Base-by-base conservation (phyloP, 805 yeast species). In the Wickerhamiella kurtzmanii region DNA sequence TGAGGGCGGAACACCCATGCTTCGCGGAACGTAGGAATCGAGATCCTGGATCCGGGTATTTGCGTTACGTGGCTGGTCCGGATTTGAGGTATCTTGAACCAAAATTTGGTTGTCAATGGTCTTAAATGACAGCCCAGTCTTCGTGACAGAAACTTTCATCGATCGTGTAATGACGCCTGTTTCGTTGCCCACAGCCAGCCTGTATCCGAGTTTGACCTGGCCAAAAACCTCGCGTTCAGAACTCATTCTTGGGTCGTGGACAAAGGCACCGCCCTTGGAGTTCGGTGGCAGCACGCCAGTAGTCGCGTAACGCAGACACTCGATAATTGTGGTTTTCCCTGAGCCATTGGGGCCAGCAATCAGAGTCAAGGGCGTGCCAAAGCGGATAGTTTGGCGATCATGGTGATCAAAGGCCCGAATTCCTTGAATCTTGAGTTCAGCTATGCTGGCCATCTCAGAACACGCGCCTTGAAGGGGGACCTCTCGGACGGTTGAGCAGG, bases 251-350 rank as follows among this genome's bases (percentile, higher is more conserved):
- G 98, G 97, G 66, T 92, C 98, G 58, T 87, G 92, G 5, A 92
- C 75, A 61, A 92, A 92, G 1, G 96, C 97, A 6, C 97, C 97
- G 45, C 95, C 95, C 60, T 84, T 87, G 40, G 88, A 79, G 58
- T 89, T 88, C 0, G 98, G 98, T 1, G 99, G 99, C 49, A 88
- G 67, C 58, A 82, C 92, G 8, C 97, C 97, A 0, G 98, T 89
- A 9, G 98, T 86, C 18, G 94, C 89, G 63, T 87, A 92, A 60
- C 87, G 76, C 50, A 92, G 69, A 61, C 96, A 87, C 63, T 92
- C 99, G 51, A 92, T 94, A 48, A 92, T 80, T 0, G 97, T 88
- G 60, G 97, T 92, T 61, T 92, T 89, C 9, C 98, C 98, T 22
- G 95, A 82, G 28, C 98, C 97, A 64, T 92, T 92, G 44, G 82